Evolutionary conservation across 2,329 filamentous ascomycete genomes (phyloP).

Genomic region (Penicillium paneum): DNA sequence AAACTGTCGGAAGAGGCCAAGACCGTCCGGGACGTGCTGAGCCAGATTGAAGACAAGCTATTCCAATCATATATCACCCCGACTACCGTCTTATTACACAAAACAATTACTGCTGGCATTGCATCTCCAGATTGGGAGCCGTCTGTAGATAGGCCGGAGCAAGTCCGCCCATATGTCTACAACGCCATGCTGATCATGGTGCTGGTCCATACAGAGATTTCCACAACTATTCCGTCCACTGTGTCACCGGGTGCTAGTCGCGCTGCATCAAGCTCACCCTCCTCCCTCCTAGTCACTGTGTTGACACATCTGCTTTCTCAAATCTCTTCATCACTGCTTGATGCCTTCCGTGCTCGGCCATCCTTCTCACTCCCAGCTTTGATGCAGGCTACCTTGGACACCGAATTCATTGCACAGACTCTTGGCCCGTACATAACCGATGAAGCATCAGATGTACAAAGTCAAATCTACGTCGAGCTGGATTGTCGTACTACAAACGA

Average conservation of each 20-base stretch:
- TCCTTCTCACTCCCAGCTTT: constrained; percentile 75
- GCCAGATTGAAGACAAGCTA: constrained; percentile 83
- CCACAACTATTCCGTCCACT: constrained; percentile 67
- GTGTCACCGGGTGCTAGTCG: constrained; percentile 72
- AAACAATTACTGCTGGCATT: constrained; percentile 72
- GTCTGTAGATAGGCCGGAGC: constrained; percentile 56
- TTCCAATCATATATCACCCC: constrained; percentile 91
- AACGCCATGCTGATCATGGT: constrained; percentile 80
- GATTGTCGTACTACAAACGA: constrained; percentile 87
- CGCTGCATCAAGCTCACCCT: constrained; percentile 61
- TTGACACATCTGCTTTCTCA: constrained; percentile 84
- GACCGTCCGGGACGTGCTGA: constrained; percentile 84
- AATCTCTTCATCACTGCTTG: constrained; percentile 73
- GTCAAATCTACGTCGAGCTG: constrained; percentile 86
- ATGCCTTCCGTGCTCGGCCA: constrained; percentile 66
- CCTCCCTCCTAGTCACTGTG: constrained; percentile 71
- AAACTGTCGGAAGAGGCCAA: constrained; percentile 92
- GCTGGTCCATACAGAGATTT: constrained; percentile 85
- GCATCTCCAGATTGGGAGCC: constrained; percentile 69
- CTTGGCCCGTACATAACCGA: constrained; percentile 86
- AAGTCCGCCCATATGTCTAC: constrained; percentile 87
- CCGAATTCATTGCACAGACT: constrained; percentile 95
- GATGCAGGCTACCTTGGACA: constrained; percentile 96
- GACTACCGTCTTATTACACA: constrained; percentile 63
- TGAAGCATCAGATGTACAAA: constrained; percentile 74